Evolutionary conservation across 2,329 filamentous ascomycete species (phyloP), one percentile per base, ranked within the genome.

Genomic region (Trichocomaceae sp.): DNA sequence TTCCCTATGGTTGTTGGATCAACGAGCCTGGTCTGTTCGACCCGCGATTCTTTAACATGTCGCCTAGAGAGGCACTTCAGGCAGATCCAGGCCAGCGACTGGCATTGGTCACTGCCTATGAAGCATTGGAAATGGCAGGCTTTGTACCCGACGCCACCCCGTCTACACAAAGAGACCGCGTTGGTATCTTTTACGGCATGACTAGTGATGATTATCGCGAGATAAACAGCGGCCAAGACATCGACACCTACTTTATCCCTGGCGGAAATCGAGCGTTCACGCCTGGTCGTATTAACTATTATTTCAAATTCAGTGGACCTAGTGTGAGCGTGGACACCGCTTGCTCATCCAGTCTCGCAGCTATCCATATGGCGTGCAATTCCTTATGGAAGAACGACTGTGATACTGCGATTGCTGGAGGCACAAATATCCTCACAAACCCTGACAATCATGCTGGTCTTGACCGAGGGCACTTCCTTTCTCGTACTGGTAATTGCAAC

Each of bases 41-140:
- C 55, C 59, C 66, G 6, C 54, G 59, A 0, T 73, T 74, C 58
- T 74, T 74, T 63, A 67, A 72, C 53, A 69, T 74, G 60, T 90
- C 86, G 31, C 86, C 86, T 8, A 81, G 86, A 62, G 87, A 90
- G 70, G 87, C 87, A 35, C 81, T 82, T 54, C 85, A 90, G 66
- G 89, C 86, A 1, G 87, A 90, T 67, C 87, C 87, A 0, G 88
- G 88, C 82, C 87, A 89, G 67, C 80, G 87, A 63, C 77, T 90
- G 60, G 84, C 85, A 3, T 72, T 91, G 37, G 81, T 84, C 13
- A 89, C 86, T 2, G 86, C 86, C 1, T 90, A 88, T 64, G 87
- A 90, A 66, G 87, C 87, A 1, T 75, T 91, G 42, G 87, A 92
- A 68, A 87, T 87, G 83, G 83, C 85, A 33, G 88, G 87, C 1